Evolutionary conservation across 129 eudicot genomes (phyloP), one percentile per base, ranked within the genome.

Genomic region (Gnaphalium uliginosum): DNA sequence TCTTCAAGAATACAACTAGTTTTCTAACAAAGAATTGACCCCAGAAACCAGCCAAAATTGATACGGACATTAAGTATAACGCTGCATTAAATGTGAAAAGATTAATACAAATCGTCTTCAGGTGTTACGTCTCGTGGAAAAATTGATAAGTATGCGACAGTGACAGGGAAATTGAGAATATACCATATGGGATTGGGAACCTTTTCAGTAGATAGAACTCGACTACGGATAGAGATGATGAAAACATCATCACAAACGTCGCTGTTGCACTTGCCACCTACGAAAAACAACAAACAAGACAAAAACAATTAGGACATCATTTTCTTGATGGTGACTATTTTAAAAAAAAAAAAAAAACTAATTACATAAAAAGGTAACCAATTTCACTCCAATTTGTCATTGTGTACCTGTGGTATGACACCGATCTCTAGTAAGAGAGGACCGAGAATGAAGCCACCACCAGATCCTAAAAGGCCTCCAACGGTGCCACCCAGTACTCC

Each of bases 181-280:
- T 88, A 93, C 98, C 98, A 37, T 79, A 90, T 11, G 97, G 88
- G 71, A 93, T 87, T 14, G 98, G 98, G 77, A 93, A 93, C 73
- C 98, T 76, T 39, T 85, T 76, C 46, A 93, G 93, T 54, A 93
- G 88, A 87, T 93, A 93, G 76, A 93, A 93, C 81, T 93, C 98
- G 67, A 93, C 96, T 73, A 93, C 98, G 0, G 98, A 90, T 75
- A 93, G 77, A 32, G 96, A 90, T 56, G 98, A 85, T 10, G 97
- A 93, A 73, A 90, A 93, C 93, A 93, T 84, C 98, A 93, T 93
- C 89, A 93, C 98, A 75, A 93, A 93, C 17, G 98, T 93, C 37
- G 98, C 98, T 53, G 98, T 93, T 23, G 98, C 97, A 25, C 97
- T 92, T 5, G 97, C 97, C 15, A 89, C 97, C 96, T 92, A 82